Evolutionary conservation across 345 rosid genomes (phyloP).

Genomic region (Clausena lansium): DNA sequence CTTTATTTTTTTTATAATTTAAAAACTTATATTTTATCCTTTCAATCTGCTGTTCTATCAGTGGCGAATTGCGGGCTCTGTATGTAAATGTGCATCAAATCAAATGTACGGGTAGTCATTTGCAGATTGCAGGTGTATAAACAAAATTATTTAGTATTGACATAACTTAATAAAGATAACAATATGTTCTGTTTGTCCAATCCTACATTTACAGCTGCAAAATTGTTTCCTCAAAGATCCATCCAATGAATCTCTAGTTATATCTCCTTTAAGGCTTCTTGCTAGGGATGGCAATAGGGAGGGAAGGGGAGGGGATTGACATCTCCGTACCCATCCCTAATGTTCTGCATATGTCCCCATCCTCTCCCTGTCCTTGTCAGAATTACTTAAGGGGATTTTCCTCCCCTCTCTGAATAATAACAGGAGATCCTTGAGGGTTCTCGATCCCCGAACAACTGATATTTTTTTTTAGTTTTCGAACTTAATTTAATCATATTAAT

Average conservation of each 20-base stretch:
- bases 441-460: no score
- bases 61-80: neutral
- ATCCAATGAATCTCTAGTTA: neutral
- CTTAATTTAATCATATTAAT: no score
- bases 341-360: no score
- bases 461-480: no score
- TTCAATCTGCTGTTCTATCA: neutral
- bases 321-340: no score
- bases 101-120: neutral
- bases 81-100: neutral
- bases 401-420: no score
- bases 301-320: no score
- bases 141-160: neutral
- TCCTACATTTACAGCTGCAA: neutral
- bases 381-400: no score
- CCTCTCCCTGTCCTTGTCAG: accelerated
- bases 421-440: no score
- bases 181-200: neutral
- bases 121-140: neutral
- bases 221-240: neutral
- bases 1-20: neutral
- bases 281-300: no score
- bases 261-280: no score
- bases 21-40: neutral
- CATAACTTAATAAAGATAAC: neutral